A percentile compares a stretch with the other conserved stretches of the same genome.
Conservation (phyloP, 768 basidiomycete genomes). For the Mycena chlorophos region DNA sequence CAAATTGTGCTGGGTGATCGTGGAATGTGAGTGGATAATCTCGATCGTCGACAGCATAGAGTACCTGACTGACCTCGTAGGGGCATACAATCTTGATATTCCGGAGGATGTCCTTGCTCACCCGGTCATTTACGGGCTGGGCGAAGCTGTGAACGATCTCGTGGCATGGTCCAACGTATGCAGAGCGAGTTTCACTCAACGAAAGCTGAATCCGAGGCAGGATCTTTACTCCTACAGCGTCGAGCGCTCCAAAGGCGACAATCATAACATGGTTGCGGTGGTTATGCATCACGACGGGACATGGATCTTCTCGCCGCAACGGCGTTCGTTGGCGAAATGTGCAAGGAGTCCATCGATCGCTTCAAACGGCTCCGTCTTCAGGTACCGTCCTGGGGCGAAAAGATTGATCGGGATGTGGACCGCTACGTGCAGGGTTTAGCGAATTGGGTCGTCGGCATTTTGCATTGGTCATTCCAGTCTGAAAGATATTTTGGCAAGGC, state of each 20-base stretch:
- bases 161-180: not conserved
- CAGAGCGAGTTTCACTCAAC: not conserved
- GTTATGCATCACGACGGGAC: constrained; percentile 45
- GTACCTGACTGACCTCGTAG: not conserved
- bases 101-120: not conserved
- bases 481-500: constrained; percentile 47
- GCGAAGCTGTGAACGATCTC: not conserved
- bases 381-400: constrained; percentile 49
- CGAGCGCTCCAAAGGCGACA: constrained; percentile 51
- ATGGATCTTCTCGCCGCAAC: constrained; percentile 46
- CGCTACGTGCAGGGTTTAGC: constrained; percentile 46
- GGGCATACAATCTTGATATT: not conserved
- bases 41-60: not conserved
- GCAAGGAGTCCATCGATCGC: constrained; percentile 46
- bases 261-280: constrained; percentile 55
- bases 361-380: constrained; percentile 35
- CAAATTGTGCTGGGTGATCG: not conserved
- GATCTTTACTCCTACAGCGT: constrained; percentile 59
- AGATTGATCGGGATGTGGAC: constrained; percentile 43
- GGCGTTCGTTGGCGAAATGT: constrained; percentile 48
- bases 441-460: constrained; percentile 51
- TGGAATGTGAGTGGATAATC: not conserved
- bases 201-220: constrained; percentile 23
- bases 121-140: not conserved
- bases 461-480: constrained; percentile 52